phyloP scores from a whole-genome alignment of 2,329 filamentous ascomycete species.

The Lecanicillium sp. region DNA sequence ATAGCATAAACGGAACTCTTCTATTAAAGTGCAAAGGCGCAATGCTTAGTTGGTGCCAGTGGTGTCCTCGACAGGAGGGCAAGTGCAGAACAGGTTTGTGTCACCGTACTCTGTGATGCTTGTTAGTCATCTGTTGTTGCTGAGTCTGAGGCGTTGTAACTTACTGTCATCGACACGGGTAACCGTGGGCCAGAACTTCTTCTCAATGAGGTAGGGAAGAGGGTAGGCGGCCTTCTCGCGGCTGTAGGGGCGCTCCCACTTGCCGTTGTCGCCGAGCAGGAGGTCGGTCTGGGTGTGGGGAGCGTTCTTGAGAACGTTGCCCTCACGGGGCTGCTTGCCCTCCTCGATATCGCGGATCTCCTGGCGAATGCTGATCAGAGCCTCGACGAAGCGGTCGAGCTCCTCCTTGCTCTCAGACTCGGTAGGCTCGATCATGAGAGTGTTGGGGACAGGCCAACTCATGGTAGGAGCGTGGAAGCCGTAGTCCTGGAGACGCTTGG shows the following conservation, averaged over 20 bases:
- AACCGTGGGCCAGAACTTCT: constrained; percentile 96
- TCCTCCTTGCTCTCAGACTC: constrained; percentile 90
- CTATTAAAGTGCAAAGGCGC: constrained; percentile 14
- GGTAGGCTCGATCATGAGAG: constrained; percentile 96
- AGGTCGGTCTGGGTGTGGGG: constrained; percentile 83
- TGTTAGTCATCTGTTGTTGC: not conserved
- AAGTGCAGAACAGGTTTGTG: constrained; percentile 90
- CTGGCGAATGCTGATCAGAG: constrained; percentile 75
- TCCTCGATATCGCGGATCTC: constrained; percentile 83
- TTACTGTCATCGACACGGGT: constrained; percentile 82
- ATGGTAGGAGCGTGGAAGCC: constrained; percentile 97
- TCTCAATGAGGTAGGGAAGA: constrained; percentile 73
- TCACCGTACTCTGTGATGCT: constrained; percentile 68
- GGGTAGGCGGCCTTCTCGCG: constrained; percentile 85
- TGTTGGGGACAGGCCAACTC: constrained; percentile 93
- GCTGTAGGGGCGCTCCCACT: constrained; percentile 79
- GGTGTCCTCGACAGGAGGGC: constrained; percentile 71
- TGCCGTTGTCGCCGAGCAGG: constrained; percentile 47
- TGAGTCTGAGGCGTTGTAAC: constrained; percentile 26
- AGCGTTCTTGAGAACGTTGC: constrained; percentile 82
- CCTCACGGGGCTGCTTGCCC: constrained; percentile 65
- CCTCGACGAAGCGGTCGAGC: constrained; percentile 88
- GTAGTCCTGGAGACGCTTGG: constrained; percentile 94
- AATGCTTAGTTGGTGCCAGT: constrained; percentile 24
- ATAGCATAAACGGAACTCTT: constrained; percentile 7